phyloP scores from a whole-genome alignment of 2,329 filamentous ascomycete species.

The Nemania sp. region DNA sequence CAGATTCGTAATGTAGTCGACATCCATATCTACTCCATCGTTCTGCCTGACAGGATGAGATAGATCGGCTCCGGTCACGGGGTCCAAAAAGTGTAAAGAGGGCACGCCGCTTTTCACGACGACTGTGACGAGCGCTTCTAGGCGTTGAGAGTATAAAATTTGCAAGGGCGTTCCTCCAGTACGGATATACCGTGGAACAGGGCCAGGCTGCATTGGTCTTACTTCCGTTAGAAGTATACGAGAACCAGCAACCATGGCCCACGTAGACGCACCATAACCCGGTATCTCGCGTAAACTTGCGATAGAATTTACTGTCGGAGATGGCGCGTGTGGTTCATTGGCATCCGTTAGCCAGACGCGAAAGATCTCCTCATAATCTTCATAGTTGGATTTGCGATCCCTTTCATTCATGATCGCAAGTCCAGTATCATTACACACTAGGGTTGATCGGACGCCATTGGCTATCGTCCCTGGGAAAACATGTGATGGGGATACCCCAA shows the following conservation, averaged over 20 bases:
- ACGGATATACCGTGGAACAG: conserved; percentile 38
- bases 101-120: conserved; percentile 48
- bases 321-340: conserved; percentile 48
- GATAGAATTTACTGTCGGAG: conserved; percentile 54
- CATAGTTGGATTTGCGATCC: conserved; percentile 1
- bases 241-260: conserved; percentile 55
- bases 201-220: conserved; percentile 40
- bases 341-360: conserved; percentile 57
- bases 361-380: conserved; percentile 46
- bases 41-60: conserved; percentile 45
- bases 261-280: conserved; percentile 45
- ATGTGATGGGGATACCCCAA: conserved; percentile 37
- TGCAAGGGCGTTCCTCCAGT: conserved; percentile 51
- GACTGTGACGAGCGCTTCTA: conserved; percentile 59
- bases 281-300: conserved; percentile 48
- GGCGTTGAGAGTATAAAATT: conserved; percentile 57
- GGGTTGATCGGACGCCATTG: conserved; percentile 48
- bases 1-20: conserved; percentile 58
- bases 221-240: conserved; percentile 58
- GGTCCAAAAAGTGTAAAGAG: conserved; percentile 60
- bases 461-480: conserved; percentile 37
- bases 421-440: conserved; percentile 44
- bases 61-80: conserved; percentile 56
- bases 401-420: conserved; percentile 34
- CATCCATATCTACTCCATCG: conserved; percentile 34